Percentiles rank a stretch among this genome's conserved stretches.
Evolutionary conservation across 2,329 filamentous ascomycete genomes (phyloP).

Genomic region (Monosporascus cannonballus): DNA sequence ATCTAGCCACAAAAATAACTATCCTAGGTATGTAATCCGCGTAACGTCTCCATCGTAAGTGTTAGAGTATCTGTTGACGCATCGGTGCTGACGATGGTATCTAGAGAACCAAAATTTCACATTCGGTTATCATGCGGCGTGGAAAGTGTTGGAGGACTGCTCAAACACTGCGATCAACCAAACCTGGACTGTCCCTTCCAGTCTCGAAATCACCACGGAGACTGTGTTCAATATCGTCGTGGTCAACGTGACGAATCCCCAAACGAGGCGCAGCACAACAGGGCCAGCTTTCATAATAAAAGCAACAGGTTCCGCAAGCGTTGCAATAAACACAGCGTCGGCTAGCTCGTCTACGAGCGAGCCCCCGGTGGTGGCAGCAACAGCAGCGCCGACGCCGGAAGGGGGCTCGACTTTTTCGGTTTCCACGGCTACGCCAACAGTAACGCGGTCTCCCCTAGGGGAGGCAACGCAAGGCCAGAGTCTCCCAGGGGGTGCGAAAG

Average conservation of each 20-base stretch:
- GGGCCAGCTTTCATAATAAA: background rate
- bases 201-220: background rate
- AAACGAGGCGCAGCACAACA: background rate
- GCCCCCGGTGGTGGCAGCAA: background rate
- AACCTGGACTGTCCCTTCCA: background rate
- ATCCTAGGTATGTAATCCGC: background rate
- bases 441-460: background rate
- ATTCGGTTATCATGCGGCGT: background rate
- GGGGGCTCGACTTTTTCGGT: background rate
- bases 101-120: background rate
- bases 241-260: background rate
- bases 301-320: background rate
- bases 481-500: background rate
- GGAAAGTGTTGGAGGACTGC: background rate
- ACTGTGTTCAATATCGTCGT: background rate
- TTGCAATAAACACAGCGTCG: background rate
- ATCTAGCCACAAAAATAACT: background rate
- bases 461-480: background rate
- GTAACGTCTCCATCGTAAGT: no score
- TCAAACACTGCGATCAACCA: background rate
- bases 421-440: background rate
- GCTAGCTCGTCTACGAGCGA: background rate
- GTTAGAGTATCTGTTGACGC: background rate
- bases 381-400: background rate
- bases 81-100: no score